Evolutionary conservation across 2,329 filamentous ascomycete species (phyloP).

Genomic region (Microascus cirrosus): DNA sequence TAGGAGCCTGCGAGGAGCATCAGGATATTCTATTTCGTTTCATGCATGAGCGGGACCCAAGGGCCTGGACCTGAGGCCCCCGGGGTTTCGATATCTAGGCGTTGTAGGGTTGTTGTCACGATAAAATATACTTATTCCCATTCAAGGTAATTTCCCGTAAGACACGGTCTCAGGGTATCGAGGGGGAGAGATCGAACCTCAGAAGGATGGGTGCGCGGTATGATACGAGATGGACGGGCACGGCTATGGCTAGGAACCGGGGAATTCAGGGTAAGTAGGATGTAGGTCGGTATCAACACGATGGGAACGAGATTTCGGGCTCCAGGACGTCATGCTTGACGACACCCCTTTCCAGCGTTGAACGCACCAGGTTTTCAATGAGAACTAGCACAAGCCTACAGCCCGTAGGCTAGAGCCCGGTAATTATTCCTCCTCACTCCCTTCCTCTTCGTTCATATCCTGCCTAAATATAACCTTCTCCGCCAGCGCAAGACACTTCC

Average conservation of each 20-base stretch:
- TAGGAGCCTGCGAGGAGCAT: background rate
- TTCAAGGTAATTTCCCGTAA: background rate
- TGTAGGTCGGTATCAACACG: too few relatives aligned
- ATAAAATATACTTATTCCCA: background rate
- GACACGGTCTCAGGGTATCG: too few relatives aligned
- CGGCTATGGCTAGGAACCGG: too few relatives aligned
- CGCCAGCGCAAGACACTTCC: slow-evolving; percentile 66
- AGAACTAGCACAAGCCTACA: background rate
- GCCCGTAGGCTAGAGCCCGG: background rate
- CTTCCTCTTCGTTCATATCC: slow-evolving; percentile 47
- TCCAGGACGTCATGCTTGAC: too few relatives aligned
- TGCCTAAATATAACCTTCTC: slow-evolving; percentile 79
- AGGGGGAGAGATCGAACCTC: too few relatives aligned
- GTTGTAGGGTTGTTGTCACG: background rate
- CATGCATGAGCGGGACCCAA: background rate
- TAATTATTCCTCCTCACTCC: slow-evolving; percentile 26
- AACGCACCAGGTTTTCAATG: background rate
- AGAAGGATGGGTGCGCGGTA: too few relatives aligned
- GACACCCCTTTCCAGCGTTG: too few relatives aligned
- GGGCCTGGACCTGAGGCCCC: background rate
- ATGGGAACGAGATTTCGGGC: too few relatives aligned
- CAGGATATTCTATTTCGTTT: background rate
- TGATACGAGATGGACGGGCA: too few relatives aligned
- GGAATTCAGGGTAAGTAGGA: too few relatives aligned
- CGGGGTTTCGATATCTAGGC: background rate